phyloP scores from a whole-genome alignment of 805 yeast species.

The Lipomyces anomalus region DNA sequence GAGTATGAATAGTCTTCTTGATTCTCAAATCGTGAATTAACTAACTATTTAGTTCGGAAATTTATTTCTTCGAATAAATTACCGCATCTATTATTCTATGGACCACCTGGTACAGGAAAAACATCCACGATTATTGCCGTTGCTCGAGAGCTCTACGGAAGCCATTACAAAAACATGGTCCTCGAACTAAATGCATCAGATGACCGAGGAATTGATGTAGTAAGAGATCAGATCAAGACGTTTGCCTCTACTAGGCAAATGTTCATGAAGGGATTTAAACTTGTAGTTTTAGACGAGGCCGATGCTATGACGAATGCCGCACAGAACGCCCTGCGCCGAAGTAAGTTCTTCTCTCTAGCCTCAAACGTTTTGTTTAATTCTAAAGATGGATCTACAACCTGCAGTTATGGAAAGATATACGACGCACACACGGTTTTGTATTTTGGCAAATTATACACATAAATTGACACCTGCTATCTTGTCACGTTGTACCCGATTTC shows the following conservation, averaged over 20 bases:
- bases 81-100: constrained; percentile 91
- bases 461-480: constrained; percentile 90
- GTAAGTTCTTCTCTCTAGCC: constrained; percentile 46
- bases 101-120: constrained; percentile 93
- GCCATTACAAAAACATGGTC: constrained; percentile 73
- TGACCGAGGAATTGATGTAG: constrained; percentile 96
- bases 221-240: constrained; percentile 93
- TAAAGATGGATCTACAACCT: neutral
- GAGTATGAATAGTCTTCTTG: constrained; percentile 15
- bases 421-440: constrained; percentile 82
- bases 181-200: constrained; percentile 93
- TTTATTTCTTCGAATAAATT: constrained; percentile 77
- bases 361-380: constrained; percentile 70
- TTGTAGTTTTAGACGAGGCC: constrained; percentile 89
- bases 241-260: constrained; percentile 96
- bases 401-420: constrained; percentile 76
- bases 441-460: constrained; percentile 93
- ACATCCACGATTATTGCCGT: constrained; percentile 83
- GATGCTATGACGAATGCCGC: constrained; percentile 98
- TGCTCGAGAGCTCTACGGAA: constrained; percentile 83
- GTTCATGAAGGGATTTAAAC: constrained; percentile 89
- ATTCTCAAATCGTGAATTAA: neutral
- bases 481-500: constrained; percentile 90
- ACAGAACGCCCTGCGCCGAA: constrained; percentile 89
- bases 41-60: constrained; percentile 50